A percentile compares a stretch with the other conserved stretches of the same genome.
phyloP scores from a whole-genome alignment of 164 flowering plant genomes.

The Sedum album region DNA sequence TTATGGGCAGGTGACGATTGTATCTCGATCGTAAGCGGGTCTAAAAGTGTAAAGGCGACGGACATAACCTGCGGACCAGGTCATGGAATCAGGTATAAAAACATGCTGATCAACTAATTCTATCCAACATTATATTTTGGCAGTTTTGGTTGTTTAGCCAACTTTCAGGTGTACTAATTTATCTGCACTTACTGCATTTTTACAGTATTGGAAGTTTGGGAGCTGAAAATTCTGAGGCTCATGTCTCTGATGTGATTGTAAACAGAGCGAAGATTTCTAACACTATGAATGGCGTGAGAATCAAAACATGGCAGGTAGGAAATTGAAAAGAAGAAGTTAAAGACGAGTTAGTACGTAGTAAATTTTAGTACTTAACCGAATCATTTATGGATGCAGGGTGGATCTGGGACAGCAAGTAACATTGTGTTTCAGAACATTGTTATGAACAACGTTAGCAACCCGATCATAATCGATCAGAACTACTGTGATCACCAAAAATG shows the following conservation, averaged over 20 bases:
- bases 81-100: constrained; percentile 4
- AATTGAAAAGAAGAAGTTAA: not conserved
- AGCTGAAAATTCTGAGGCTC: constrained; percentile 9
- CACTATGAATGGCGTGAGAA: constrained; percentile 10
- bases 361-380: not conserved
- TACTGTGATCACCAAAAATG: constrained; percentile 9
- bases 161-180: not conserved
- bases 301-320: constrained; percentile 10
- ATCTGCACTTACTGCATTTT: not conserved
- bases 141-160: constrained; percentile 6
- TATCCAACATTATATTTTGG: not conserved
- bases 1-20: constrained; percentile 6
- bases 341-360: not conserved
- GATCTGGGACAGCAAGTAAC: not conserved
- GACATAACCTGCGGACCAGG: constrained; percentile 66
- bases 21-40: constrained; percentile 22
- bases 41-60: constrained; percentile 26
- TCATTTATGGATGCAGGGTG: not conserved
- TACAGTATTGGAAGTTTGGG: constrained; percentile 10
- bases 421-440: constrained; percentile 8
- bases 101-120: not conserved
- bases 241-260: constrained; percentile 4
- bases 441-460: constrained; percentile 9
- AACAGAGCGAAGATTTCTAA: constrained; percentile 7
- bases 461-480: constrained; percentile 10